Conservation (phyloP, 2,329 filamentous ascomycete species). For the Dactylellina cionopaga region DNA sequence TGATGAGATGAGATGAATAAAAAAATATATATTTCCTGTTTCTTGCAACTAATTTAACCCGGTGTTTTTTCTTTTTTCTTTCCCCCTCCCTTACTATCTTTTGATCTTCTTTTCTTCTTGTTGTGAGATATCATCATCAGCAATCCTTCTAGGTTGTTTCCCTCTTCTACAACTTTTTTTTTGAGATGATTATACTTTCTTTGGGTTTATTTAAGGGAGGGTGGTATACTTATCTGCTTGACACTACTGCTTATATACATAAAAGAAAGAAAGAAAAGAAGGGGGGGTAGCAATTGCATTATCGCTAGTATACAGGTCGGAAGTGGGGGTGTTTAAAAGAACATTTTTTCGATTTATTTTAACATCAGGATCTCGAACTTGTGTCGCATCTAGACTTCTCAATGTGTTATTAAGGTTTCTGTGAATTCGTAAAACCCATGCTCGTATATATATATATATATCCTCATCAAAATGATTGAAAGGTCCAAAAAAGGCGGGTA, state of each 20-base stretch:
- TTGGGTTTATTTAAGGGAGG: background rate
- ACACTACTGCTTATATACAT: constrained; percentile 23
- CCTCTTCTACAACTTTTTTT: background rate
- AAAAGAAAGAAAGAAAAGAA: constrained; percentile 20
- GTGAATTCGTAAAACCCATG: too few species aligned
- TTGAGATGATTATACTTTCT: background rate
- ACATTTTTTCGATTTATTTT: too few species aligned
- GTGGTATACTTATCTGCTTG: too few species aligned
- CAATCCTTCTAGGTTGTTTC: background rate
- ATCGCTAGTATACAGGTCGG: too few species aligned
- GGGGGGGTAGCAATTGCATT: too few species aligned
- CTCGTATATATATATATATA: too few species aligned
- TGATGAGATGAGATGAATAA: constrained; percentile 39
- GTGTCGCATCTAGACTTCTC: too few species aligned
- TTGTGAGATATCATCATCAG: constrained; percentile 30
- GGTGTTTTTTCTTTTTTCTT: background rate
- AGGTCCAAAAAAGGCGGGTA: too few species aligned
- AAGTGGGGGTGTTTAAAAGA: too few species aligned
- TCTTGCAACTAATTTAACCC: background rate
- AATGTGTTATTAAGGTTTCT: too few species aligned
- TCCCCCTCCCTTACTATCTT: background rate
- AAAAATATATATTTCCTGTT: background rate
- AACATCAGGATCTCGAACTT: too few species aligned
- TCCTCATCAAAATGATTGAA: too few species aligned
- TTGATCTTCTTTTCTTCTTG: background rate